These are phyloP conservation scores for Brasilioporus rufonigricans DNA, from an alignment of 768 basidiomycete species.

Conservation along the genomic window DNA sequence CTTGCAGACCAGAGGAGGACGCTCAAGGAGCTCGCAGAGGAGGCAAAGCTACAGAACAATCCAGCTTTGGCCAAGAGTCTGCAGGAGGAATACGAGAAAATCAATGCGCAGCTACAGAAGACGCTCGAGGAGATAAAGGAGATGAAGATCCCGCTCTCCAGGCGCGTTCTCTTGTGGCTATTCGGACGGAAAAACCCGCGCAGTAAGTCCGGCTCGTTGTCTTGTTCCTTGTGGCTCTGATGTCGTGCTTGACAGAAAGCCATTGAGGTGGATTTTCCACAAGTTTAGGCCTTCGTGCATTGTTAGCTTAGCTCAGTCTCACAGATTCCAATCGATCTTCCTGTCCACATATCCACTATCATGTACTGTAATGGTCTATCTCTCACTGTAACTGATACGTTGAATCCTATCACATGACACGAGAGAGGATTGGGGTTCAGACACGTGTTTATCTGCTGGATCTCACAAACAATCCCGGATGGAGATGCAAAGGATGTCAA, in stretches of 20 bases:
- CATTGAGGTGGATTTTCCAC: background rate
- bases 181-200: constrained; percentile 3
- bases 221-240: background rate
- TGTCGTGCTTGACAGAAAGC: background rate
- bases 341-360: background rate
- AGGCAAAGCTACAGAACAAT: constrained; percentile 14
- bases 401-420: too few species aligned
- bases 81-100: constrained; percentile 11
- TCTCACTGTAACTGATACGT: too few species aligned
- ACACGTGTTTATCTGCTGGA: too few species aligned
- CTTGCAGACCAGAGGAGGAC: constrained; percentile 15
- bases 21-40: constrained; percentile 16
- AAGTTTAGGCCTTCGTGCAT: background rate
- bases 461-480: too few species aligned
- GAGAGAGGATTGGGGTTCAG: too few species aligned
- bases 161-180: background rate
- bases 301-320: background rate
- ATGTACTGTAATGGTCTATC: background rate
- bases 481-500: too few species aligned
- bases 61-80: constrained; percentile 8
- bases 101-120: background rate
- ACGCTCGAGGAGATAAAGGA: constrained; percentile 21
- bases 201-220: constrained; percentile 1
- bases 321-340: background rate
- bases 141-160: constrained; percentile 8